Evolutionary conservation across 257 asterid genomes (phyloP).

Genomic region (Orobanche coerulescens): DNA sequence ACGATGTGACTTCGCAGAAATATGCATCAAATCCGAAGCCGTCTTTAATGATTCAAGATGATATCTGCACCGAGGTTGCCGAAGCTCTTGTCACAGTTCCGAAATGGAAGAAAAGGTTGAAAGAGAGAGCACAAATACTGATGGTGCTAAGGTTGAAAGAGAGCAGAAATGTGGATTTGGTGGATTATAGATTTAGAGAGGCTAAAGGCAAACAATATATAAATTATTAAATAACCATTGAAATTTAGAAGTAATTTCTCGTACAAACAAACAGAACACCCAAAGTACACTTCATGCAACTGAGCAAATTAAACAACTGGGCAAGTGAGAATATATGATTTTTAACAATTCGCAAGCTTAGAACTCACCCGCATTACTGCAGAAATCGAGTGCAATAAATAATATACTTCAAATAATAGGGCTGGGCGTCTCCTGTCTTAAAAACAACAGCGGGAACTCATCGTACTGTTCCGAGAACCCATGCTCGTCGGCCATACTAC

Average conservation of each 20-base stretch:
- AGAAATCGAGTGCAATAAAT: slow-evolving; percentile 19
- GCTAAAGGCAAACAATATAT: too few relatives aligned
- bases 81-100: too few relatives aligned
- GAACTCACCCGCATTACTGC: slow-evolving; percentile 24
- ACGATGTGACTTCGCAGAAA: too few relatives aligned
- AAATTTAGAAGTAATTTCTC: slow-evolving; percentile 4
- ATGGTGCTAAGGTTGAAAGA: too few relatives aligned
- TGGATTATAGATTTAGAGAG: slow-evolving; percentile 35
- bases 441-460: slow-evolving; percentile 51
- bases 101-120: slow-evolving; percentile 22
- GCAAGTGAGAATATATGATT: slow-evolving; percentile 11
- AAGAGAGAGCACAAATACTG: slow-evolving; percentile 19
- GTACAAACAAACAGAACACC: slow-evolving; percentile 21
- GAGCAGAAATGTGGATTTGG: slow-evolving; percentile 29
- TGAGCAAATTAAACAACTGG: slow-evolving; percentile 18
- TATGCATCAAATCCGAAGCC: too few relatives aligned
- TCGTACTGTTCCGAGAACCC: slow-evolving; percentile 48
- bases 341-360: slow-evolving; percentile 16
- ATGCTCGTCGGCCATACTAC: slow-evolving; percentile 44
- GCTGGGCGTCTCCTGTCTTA: slow-evolving; percentile 27
- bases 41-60: too few relatives aligned
- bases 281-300: slow-evolving; percentile 14
- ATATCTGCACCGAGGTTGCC: too few relatives aligned
- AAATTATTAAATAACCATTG: too few relatives aligned
- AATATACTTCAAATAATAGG: slow-evolving; percentile 24